Conservation (phyloP, 1,139 yeast species). For the Diutina ranongensis region DNA sequence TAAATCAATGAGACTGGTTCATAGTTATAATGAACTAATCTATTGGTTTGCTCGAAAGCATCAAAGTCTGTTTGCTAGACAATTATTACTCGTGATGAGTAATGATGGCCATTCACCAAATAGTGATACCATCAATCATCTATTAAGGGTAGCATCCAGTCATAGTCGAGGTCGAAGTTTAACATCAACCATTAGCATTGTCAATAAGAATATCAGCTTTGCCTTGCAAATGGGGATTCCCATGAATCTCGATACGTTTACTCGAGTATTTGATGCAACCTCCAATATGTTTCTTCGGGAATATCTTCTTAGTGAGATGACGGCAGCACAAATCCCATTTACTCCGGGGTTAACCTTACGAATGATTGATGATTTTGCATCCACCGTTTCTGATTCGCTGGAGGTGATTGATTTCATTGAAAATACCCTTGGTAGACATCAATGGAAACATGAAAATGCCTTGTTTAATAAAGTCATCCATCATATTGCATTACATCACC, state of each 20-base stretch:
- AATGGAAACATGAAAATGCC: slow-evolving; percentile 19
- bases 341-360: slow-evolving; percentile 11
- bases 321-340: neutral
- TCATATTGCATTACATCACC: neutral
- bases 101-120: slow-evolving; percentile 32
- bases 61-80: slow-evolving; percentile 24
- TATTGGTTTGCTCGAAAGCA: slow-evolving; percentile 31
- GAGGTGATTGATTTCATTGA: slow-evolving; percentile 26
- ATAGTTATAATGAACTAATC: slow-evolving; percentile 31
- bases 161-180: slow-evolving; percentile 25
- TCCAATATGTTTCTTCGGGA: slow-evolving; percentile 28
- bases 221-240: slow-evolving; percentile 15
- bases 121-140: slow-evolving; percentile 28
- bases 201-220: slow-evolving; percentile 18
- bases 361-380: slow-evolving; percentile 26
- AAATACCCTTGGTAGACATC: slow-evolving; percentile 18
- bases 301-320: slow-evolving; percentile 20
- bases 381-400: slow-evolving; percentile 16
- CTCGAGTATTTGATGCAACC: slow-evolving; percentile 27
- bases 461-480: neutral
- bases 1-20: slow-evolving; percentile 21
- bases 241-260: slow-evolving; percentile 24
- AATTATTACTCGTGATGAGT: slow-evolving; percentile 29
- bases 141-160: slow-evolving; percentile 21
- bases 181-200: slow-evolving; percentile 25